Evolutionary conservation across 1,139 yeast genomes (phyloP), one percentile per base, ranked within the genome.

Genomic region (Hyphopichia wangnamkhiaoensis): DNA sequence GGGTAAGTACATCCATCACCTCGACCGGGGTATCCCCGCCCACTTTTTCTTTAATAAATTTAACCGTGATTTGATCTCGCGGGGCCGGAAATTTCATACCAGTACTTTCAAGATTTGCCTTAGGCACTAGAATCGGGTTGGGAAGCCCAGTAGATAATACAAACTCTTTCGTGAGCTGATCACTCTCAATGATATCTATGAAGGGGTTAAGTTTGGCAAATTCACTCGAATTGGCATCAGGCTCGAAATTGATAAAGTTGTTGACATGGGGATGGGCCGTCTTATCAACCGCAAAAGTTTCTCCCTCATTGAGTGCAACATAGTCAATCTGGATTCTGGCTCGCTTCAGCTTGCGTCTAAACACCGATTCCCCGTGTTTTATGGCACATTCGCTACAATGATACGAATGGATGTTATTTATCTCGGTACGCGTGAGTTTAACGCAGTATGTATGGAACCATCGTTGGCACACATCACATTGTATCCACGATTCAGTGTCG

Each of bases 1-100:
- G 97, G 0, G 95, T 83, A 15, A 87, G 72, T 4, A 89, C 96
- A 55, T 90, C 96, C 94, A 88, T 87, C 1, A 90, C 96, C 44
- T 89, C 95, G 1, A 90, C 75, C 0, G 77, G 75, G 2, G 68
- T 63, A 31, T 82, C 85, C 1, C 63, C 74, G 0, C 96, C 96
- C 17, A 88, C 75, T 20, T 70, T 58, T 3, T 74, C 73, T 0
- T 86, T 71, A 1, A 89, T 75, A 42, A 77, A 68, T 37, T 77
- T 75, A 6, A 87, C 81, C 4, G 80, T 71, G 5, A 79, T 68
- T 1, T 68, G 59, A 13, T 56, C 56, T 19, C 59, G 56, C 6
- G 60, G 42, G 4, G 49, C 45, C 0, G 81, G 80, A 10, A 70
- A 49, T 30, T 48, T 29, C 61, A 79, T 68, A 1, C 80, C 74